Conservation (phyloP, 2,329 filamentous ascomycete species). For the Raffaelea arxii region DNA sequence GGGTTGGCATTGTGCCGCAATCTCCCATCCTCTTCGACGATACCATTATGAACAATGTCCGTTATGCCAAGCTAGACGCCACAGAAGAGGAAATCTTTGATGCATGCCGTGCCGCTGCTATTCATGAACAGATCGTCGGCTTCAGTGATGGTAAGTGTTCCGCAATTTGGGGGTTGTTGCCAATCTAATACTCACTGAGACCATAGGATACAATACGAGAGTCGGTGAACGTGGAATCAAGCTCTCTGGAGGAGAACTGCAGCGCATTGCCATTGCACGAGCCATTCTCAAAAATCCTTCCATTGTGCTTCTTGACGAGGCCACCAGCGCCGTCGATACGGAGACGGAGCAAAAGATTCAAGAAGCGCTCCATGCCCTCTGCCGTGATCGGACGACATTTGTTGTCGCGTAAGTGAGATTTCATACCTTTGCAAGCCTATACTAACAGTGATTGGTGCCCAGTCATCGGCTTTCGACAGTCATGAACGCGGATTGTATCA, state of each 20-base stretch:
- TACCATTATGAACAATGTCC: conserved; percentile 49
- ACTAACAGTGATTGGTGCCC: conserved; percentile 4
- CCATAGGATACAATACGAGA: conserved; percentile 34
- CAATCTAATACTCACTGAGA: conserved; percentile 6
- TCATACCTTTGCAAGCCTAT: conserved; percentile 9
- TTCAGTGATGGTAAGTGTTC: conserved; percentile 36
- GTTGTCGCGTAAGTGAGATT: conserved; percentile 47
- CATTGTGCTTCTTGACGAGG: conserved; percentile 69
- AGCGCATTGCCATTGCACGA: conserved; percentile 58
- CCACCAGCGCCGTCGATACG: conserved; percentile 67
- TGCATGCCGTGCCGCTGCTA: conserved; percentile 44
- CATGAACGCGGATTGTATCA: conserved; percentile 57
- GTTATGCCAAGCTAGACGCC: conserved; percentile 44
- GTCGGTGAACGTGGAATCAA: conserved; percentile 46
- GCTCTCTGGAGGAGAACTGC: conserved; percentile 57
- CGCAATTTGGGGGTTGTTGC: background rate
- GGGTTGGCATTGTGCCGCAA: conserved; percentile 48
- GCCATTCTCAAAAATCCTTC: conserved; percentile 66
- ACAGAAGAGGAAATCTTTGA: conserved; percentile 45
- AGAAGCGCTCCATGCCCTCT: conserved; percentile 47
- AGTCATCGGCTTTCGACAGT: conserved; percentile 63
- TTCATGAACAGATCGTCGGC: conserved; percentile 47
- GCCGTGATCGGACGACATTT: conserved; percentile 54
- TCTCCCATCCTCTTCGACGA: conserved; percentile 47
- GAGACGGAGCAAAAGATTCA: conserved; percentile 60